Conservation (phyloP, 306 rosid genomes). For the Trifolium fragiferum region DNA sequence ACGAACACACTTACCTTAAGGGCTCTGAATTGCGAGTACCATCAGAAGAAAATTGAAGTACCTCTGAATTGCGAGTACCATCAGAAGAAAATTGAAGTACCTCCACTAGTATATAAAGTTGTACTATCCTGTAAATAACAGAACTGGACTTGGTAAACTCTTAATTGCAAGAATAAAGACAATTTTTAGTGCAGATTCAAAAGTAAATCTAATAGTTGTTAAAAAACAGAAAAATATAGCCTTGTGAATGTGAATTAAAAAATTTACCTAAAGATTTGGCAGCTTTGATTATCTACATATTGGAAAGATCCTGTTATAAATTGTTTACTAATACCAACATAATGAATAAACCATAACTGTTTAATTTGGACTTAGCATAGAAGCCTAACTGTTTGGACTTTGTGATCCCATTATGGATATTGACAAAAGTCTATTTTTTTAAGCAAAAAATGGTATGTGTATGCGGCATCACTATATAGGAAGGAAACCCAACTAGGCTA, state of each 20-base stretch:
- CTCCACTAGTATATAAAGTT: constrained; percentile 1
- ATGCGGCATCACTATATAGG: background rate
- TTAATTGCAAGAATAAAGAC: constrained; percentile 1
- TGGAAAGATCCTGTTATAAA: background rate
- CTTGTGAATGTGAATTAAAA: background rate
- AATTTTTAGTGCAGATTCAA: background rate
- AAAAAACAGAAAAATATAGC: background rate
- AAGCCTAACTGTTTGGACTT: constrained; percentile 12
- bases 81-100: constrained; percentile 19
- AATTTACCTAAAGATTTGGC: background rate
- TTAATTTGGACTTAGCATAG: constrained; percentile 17
- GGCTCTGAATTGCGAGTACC: constrained; percentile 23
- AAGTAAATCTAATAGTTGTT: constrained; percentile 2
- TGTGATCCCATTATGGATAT: constrained; percentile 1
- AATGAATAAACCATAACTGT: background rate
- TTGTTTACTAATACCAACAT: background rate
- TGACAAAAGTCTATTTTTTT: constrained; percentile 17
- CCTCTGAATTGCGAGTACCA: constrained; percentile 21
- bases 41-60: constrained; percentile 20
- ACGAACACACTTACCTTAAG: background rate
- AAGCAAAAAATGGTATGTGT: background rate
- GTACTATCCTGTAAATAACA: constrained; percentile 20
- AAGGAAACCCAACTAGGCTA: background rate
- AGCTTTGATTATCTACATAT: constrained; percentile 6
- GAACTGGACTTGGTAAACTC: background rate